Conservation (phyloP, 2,329 filamentous ascomycete genomes). For the Colletotrichum sansevieriae region DNA sequence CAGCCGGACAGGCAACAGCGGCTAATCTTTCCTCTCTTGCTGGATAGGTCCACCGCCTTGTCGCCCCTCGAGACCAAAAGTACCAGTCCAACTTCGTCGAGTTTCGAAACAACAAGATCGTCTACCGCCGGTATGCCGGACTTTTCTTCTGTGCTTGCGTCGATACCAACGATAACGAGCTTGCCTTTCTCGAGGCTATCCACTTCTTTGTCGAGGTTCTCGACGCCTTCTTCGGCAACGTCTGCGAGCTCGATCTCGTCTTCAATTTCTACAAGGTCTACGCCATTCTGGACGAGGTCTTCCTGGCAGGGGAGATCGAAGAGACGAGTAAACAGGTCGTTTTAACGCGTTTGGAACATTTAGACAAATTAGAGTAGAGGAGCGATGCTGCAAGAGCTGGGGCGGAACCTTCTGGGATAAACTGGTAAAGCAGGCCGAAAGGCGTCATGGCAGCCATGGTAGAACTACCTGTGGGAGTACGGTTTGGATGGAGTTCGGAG, state of each 20-base stretch:
- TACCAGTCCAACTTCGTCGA: conserved; percentile 99
- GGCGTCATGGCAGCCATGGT: background rate
- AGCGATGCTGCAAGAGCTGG: background rate
- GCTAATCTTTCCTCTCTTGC: conserved; percentile 25
- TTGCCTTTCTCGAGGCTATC: conserved; percentile 96
- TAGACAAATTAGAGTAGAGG: conserved; percentile 90
- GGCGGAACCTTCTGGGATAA: background rate
- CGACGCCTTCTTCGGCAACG: conserved; percentile 98
- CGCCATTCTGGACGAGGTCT: conserved; percentile 98
- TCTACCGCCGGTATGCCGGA: conserved; percentile 96
- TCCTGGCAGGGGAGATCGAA: conserved; percentile 96
- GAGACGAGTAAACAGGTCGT: conserved; percentile 99
- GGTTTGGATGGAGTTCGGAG: conserved; percentile 36
- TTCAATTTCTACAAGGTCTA: conserved; percentile 92
- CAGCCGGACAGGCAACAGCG: background rate
- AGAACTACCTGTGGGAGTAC: conserved; percentile 17
- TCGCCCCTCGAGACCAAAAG: conserved; percentile 97
- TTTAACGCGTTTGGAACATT: conserved; percentile 89
- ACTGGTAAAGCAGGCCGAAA: background rate
- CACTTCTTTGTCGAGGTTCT: conserved; percentile 99
- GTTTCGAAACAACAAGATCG: conserved; percentile 92
- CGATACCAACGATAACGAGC: conserved; percentile 98
- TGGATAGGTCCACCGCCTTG: conserved; percentile 90
- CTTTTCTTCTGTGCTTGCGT: conserved; percentile 99
- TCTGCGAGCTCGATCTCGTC: conserved; percentile 95